Base-by-base conservation (phyloP, 164 flowering plant genomes). In the Euptelea pleiosperma region DNA sequence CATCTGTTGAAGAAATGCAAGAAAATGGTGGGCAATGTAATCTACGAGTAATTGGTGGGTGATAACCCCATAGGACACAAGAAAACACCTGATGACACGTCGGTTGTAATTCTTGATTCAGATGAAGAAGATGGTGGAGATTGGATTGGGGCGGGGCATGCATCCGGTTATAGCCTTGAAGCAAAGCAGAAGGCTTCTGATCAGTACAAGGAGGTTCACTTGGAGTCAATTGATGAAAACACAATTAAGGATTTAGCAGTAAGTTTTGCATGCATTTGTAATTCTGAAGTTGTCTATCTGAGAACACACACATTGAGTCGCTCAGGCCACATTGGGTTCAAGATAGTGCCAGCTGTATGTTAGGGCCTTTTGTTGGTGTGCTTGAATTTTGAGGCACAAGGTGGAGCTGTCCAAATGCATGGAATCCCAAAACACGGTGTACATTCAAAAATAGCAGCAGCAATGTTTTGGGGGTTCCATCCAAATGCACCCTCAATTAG, bases 41-140 rank as follows among this genome's bases (percentile, higher is more conserved):
- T n/a, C n/a, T n/a, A n/a, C n/a, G n/a, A n/a, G n/a, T n/a, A n/a
- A n/a, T n/a, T n/a, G n/a, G n/a, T n/a, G n/a, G n/a, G n/a, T 51
- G 60, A 14, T 29, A 14, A 15, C 28, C 41, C 57, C 21, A 16
- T n/a, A 26, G 21, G 31, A 6, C 19, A n/a, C 7, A 30, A 16
- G 35, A 36, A n/a, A 14, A 18, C 3, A 2, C 16, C n/a, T n/a
- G n/a, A n/a, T n/a, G n/a, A n/a, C n/a, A n/a, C n/a, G n/a, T 52
- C 59, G 4, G 59, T 76, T 36, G 57, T 73, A 15, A 60, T 69
- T 64, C 12, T 78, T 45, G 77, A 74, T 35, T 81, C 81, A 15
- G 85, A 81, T 67, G 82, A 76, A 42, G 82, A 77, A 36, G 71
- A 71, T 33, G 52, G 28, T 55, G 57, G 2, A 37, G 62, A 31